phyloP scores from a whole-genome alignment of 2,329 filamentous ascomycete species.

The Cercospora sp. region DNA sequence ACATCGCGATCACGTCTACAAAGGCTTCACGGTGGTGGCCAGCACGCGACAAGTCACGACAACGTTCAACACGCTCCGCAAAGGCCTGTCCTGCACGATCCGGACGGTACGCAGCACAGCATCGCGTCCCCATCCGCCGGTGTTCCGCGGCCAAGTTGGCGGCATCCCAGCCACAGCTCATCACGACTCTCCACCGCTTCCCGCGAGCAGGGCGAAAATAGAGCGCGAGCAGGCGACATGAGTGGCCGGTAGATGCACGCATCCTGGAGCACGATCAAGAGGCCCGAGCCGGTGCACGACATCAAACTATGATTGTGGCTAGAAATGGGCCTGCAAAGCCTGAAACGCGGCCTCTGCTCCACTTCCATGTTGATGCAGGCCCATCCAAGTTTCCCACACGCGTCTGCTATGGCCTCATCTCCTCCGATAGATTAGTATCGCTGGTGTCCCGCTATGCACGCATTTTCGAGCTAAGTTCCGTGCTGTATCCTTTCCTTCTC shows the following conservation, averaged over 20 bases:
- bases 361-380: constrained; percentile 21
- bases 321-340: constrained; percentile 2
- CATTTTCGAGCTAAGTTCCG: not conserved
- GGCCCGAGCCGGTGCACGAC: constrained; percentile 7
- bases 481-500: not conserved
- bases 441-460: not conserved
- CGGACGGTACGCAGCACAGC: not conserved
- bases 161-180: not conserved
- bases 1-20: not conserved
- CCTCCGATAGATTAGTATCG: constrained; percentile 18
- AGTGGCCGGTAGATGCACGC: constrained; percentile 1
- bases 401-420: constrained; percentile 20
- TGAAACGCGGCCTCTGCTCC: constrained; percentile 22
- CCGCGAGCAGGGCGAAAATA: constrained; percentile 3
- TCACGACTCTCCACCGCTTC: constrained; percentile 6
- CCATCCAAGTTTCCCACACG: constrained; percentile 21
- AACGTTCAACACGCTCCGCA: not conserved
- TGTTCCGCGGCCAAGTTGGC: constrained; percentile 1
- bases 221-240: not conserved
- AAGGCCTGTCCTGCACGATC: not conserved
- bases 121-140: not conserved
- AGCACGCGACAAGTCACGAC: not conserved
- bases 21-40: not conserved
- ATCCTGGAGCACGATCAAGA: constrained; percentile 2
- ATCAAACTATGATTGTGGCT: not conserved